Evolutionary conservation across 495 filamentous ascomycete species (phyloP), one percentile per base, ranked within the genome.

Genomic region (Entonaema liquescens): DNA sequence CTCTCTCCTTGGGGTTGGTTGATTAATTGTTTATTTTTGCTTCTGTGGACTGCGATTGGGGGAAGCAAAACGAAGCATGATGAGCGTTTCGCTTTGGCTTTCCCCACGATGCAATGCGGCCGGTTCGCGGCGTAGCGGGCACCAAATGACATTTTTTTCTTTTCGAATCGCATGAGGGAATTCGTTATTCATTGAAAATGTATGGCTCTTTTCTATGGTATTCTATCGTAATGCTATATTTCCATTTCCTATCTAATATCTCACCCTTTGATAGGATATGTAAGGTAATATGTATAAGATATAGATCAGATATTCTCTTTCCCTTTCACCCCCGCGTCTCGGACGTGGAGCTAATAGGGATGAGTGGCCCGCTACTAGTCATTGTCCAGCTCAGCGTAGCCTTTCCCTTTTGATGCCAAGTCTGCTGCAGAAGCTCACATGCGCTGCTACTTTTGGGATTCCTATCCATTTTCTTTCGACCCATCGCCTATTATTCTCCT

Each of bases 381-480:
- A 9, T 2, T 6, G 23, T 36, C 12, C 8, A 55, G 56, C 38
- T 28, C 29, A 59, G 42, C 50, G 7, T 38, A 29, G 38, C 42
- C 23, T 40, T 55, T 23, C 59, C n/a, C 21, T 26, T 55, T 33
- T 59, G 8, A 17, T 26, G 62, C 68, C 68, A 62, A 71, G 68
- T 53, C 58, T 71, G 53, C 53, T 19, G 68, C 62, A 71, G 25
- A 56, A 62, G 68, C 68, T 71, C 68, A 71, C 68, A 66, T 66
- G 68, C 57, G 29, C 68, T 55, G 28, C 40, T 47, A 59, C 68
- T 47, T 47, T 47, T 47, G 42, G 13, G 21, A 35, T 53, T 9
- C 29, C 19, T 12, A 19, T 19, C 12, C 26, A 2, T 31, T 36
- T 56, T 35, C 15, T 50, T 50, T 50, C 7, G 19, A 15, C 12